Conservation (phyloP, 768 basidiomycete genomes). For the Coprinopsis marcescibilis region DNA sequence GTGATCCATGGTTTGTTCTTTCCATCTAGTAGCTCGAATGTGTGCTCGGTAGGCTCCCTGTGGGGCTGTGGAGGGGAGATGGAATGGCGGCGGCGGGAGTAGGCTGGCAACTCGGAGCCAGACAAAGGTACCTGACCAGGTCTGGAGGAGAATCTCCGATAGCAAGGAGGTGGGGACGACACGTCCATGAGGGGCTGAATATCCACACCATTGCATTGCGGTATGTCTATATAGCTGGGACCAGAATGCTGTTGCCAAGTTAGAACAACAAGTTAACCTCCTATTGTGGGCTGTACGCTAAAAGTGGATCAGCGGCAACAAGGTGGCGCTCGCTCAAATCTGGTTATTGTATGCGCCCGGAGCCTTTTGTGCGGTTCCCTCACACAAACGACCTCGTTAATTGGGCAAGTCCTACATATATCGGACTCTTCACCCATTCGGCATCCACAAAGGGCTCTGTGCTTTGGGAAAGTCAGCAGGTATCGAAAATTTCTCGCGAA, state of each 20-base stretch:
- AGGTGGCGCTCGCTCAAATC: neutral
- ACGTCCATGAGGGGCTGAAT: slow-evolving; percentile 33
- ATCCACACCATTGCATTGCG: neutral
- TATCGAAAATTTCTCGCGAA: too few species aligned
- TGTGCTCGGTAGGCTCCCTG: slow-evolving; percentile 45
- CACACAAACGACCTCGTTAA: neutral
- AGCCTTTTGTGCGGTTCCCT: neutral
- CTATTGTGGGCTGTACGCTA: slow-evolving; percentile 21
- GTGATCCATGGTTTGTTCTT: slow-evolving; percentile 40
- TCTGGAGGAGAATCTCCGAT: slow-evolving; percentile 45
- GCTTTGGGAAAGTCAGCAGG: neutral
- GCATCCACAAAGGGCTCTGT: neutral
- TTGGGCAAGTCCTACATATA: slow-evolving; percentile 1
- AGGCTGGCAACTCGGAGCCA: slow-evolving; percentile 41
- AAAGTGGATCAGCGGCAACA: neutral
- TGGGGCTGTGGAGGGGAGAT: slow-evolving; percentile 30
- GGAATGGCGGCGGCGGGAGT: slow-evolving; percentile 42
- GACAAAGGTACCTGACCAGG: slow-evolving; percentile 45
- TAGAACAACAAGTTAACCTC: slow-evolving; percentile 25
- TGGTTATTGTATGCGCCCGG: slow-evolving; percentile 1
- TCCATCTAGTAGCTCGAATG: slow-evolving; percentile 35
- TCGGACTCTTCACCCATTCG: too few species aligned
- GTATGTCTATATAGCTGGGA: slow-evolving; percentile 10
- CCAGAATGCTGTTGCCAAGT: slow-evolving; percentile 8
- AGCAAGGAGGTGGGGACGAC: slow-evolving; percentile 39